Percentiles rank a stretch among this genome's conserved stretches.
phyloP scores from a whole-genome alignment of 1,139 yeast genomes.

The Pichia terricola region DNA sequence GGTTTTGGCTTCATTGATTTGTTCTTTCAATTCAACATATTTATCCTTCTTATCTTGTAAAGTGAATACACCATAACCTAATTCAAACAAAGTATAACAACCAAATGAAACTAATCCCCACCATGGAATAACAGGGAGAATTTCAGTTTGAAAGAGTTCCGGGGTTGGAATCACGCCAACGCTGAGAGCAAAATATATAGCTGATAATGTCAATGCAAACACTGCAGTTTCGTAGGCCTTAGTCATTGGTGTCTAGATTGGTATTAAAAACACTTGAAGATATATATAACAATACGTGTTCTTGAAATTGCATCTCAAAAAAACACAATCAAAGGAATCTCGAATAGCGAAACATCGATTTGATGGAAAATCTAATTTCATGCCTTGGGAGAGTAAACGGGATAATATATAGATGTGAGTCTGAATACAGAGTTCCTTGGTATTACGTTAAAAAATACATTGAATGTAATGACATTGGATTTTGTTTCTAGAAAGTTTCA shows the following conservation, averaged over 20 bases:
- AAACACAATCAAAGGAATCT: too few species aligned
- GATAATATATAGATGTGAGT: too few species aligned
- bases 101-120: conserved; percentile 69
- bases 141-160: conserved; percentile 38
- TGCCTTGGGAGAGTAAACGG: too few species aligned
- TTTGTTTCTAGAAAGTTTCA: too few species aligned
- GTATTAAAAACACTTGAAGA: too few species aligned
- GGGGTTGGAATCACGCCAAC: conserved; percentile 50
- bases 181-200: conserved; percentile 46
- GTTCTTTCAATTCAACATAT: conserved; percentile 52
- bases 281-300: too few species aligned
- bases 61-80: conserved; percentile 54
- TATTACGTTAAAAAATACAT: too few species aligned
- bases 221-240: conserved; percentile 58
- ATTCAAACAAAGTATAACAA: conserved; percentile 39
- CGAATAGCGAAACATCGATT: too few species aligned
- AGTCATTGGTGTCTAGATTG: conserved; percentile 36
- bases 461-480: too few species aligned
- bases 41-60: conserved; percentile 68
- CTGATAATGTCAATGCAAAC: conserved; percentile 36
- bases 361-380: too few species aligned
- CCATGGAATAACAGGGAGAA: conserved; percentile 61
- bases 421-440: too few species aligned
- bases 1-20: conserved; percentile 57
- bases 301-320: too few species aligned